phyloP scores from a whole-genome alignment of 768 basidiomycete species.

The Lentinula boryana region DNA sequence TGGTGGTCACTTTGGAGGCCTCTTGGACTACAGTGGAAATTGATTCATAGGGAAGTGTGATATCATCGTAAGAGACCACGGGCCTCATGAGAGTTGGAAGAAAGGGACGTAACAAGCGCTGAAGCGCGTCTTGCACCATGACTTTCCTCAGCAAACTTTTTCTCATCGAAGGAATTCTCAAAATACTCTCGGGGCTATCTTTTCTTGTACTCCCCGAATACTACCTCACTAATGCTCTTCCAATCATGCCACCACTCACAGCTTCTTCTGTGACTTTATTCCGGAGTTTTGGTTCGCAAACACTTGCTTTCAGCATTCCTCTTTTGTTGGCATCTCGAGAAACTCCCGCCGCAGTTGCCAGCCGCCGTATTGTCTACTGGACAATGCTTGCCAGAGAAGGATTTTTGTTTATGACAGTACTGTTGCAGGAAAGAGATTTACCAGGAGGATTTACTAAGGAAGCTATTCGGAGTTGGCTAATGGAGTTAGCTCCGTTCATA shows the following conservation, averaged over 20 bases:
- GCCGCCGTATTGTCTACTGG: background rate
- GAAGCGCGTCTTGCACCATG: background rate
- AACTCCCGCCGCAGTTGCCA: background rate
- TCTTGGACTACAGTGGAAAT: conserved; percentile 11
- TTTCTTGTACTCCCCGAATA: background rate
- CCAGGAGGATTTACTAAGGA: background rate
- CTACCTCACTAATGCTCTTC: background rate
- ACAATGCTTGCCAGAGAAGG: background rate
- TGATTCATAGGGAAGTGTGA: conserved; percentile 37
- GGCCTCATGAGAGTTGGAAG: conserved; percentile 30
- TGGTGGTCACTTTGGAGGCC: conserved; percentile 9
- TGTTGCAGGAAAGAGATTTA: background rate
- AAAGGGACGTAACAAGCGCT: background rate
- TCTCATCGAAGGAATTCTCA: background rate
- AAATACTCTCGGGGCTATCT: background rate
- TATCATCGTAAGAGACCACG: conserved; percentile 61
- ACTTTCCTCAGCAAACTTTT: background rate
- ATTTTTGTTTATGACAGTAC: background rate
- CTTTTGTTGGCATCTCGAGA: background rate
- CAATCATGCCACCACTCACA: background rate
- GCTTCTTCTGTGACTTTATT: background rate
- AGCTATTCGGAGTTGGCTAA: background rate
- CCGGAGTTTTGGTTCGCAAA: background rate
- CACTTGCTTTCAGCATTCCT: background rate
- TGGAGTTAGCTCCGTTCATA: background rate